These are phyloP conservation scores for Penicillium fuscoglaucum DNA, from an alignment of 2,329 filamentous ascomycete genomes.

Conservation along the genomic window DNA sequence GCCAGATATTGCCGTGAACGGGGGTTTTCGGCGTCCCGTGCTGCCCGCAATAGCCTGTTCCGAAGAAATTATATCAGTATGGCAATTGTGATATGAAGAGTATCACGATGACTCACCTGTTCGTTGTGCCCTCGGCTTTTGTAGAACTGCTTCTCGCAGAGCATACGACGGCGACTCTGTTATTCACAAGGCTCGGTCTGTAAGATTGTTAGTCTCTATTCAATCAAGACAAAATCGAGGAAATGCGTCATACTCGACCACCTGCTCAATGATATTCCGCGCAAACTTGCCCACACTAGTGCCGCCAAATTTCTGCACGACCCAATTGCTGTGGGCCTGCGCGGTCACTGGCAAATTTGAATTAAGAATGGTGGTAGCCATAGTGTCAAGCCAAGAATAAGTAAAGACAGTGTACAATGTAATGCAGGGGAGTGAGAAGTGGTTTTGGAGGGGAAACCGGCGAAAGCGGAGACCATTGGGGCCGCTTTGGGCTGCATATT, in stretches of 20 bases:
- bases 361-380: slow-evolving; percentile 5
- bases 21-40: slow-evolving; percentile 51
- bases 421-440: slow-evolving; percentile 13
- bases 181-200: slow-evolving; percentile 62
- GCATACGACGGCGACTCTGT: slow-evolving; percentile 88
- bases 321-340: slow-evolving; percentile 57
- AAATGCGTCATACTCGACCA: slow-evolving; percentile 57
- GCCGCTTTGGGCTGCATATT: slow-evolving; percentile 17
- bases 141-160: slow-evolving; percentile 92
- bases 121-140: slow-evolving; percentile 93
- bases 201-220: slow-evolving; percentile 5
- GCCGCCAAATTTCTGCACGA: slow-evolving; percentile 93
- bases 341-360: slow-evolving; percentile 12
- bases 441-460: slow-evolving; percentile 7
- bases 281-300: slow-evolving; percentile 96
- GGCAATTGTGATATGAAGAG: slow-evolving; percentile 8
- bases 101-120: slow-evolving; percentile 64
- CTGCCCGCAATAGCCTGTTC: slow-evolving; percentile 48
- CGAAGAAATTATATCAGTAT: background rate
- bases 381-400: slow-evolving; percentile 2
- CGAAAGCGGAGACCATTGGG: slow-evolving; percentile 28
- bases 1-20: slow-evolving; percentile 62
- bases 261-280: slow-evolving; percentile 69
- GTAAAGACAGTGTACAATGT: slow-evolving; percentile 23
- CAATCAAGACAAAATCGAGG: background rate